Evolutionary conservation across 768 basidiomycete species (phyloP), one percentile per base, ranked within the genome.

Genomic region (Termitomyces eurrhizus): DNA sequence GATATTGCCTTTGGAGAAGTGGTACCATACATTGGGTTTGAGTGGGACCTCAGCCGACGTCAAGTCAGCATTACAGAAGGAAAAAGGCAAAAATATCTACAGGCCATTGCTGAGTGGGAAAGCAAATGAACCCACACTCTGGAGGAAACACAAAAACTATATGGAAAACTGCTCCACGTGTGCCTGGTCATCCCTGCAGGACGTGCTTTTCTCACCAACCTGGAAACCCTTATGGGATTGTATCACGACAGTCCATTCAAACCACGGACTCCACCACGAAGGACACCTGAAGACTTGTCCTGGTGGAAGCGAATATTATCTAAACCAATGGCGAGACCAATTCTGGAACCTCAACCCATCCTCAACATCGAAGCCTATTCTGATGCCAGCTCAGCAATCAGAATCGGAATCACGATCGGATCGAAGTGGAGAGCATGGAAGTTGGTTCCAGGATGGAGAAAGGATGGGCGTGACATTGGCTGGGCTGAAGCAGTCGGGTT

Each of bases 331-430:
- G 26, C 42, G 9, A 32, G 64, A 9, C 37, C 65, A 11, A 74
- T 82, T 56, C 75, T 75, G 2, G 57, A 58, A 7, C 72, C 71
- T 1, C 7, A 21, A 3, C 3, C 50, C 2, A 26, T 79, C 45
- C 0, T 59, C 3, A 72, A 80, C n/a, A 4, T 29, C 4, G 4
- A 29, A 29, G 29, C 29, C 4, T 29, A n/a, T 29, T 4, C 4
- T 29, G 4, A 4, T 29, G 29, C 29, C 4, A 29, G 29, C 29
- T 29, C 29, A 29, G 29, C 2, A 4, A 29, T 29, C 4, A 29
- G 29, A 2, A 29, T 29, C 4, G 29, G 29, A 2, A 29, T 29
- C 4, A 29, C 29, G 2, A 29, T 29, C 4, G 4, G 29, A 29
- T n/a, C n/a, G n/a, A n/a, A n/a, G n/a, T n/a, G n/a, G n/a, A n/a